Evolutionary conservation across 1,284 basidiomycete species (phyloP).

Genomic region (Puccinia polysora): DNA sequence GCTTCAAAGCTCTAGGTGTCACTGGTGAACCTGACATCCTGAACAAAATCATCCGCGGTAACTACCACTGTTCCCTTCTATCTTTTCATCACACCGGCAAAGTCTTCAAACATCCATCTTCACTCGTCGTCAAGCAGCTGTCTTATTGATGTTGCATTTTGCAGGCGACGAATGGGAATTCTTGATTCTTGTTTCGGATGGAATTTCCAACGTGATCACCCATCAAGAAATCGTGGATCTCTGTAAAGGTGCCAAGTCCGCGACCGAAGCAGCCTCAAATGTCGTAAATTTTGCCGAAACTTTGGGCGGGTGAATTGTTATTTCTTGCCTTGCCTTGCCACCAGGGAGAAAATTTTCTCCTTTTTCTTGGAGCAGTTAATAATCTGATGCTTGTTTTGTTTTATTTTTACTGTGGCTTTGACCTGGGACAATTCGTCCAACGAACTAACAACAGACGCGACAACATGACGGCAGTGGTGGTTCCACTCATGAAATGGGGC

Average conservation of each 20-base stretch:
- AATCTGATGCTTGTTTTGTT: not conserved
- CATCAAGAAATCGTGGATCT: conserved; percentile 94
- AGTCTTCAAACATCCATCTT: not conserved
- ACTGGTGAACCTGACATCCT: conserved; percentile 92
- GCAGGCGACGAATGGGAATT: conserved; percentile 47
- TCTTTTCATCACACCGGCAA: conserved; percentile 4
- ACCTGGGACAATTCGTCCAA: no score
- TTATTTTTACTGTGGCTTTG: not conserved
- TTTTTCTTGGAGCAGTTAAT: not conserved
- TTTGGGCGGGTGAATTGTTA: conserved; percentile 57
- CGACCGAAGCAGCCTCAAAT: conserved; percentile 71
- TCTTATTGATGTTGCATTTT: not conserved
- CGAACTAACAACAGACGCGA: conserved; percentile 65
- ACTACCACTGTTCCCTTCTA: conserved; percentile 44
- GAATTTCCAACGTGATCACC: conserved; percentile 79
- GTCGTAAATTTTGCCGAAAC: conserved; percentile 87
- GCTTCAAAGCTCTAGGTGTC: conserved; percentile 82
- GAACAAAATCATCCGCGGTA: conserved; percentile 70
- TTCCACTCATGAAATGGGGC: conserved; percentile 89
- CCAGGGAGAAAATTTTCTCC: not conserved
- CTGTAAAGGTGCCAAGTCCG: conserved; percentile 66
- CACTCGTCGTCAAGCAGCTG: not conserved
- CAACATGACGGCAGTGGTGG: conserved; percentile 85
- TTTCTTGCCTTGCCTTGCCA: not conserved
- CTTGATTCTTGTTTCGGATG: conserved; percentile 60